A percentile compares a stretch with the other conserved stretches of the same genome.
These are phyloP conservation scores for Fragosphaeria purpurea DNA, from an alignment of 2,329 filamentous ascomycete genomes.

Conservation along the genomic window DNA sequence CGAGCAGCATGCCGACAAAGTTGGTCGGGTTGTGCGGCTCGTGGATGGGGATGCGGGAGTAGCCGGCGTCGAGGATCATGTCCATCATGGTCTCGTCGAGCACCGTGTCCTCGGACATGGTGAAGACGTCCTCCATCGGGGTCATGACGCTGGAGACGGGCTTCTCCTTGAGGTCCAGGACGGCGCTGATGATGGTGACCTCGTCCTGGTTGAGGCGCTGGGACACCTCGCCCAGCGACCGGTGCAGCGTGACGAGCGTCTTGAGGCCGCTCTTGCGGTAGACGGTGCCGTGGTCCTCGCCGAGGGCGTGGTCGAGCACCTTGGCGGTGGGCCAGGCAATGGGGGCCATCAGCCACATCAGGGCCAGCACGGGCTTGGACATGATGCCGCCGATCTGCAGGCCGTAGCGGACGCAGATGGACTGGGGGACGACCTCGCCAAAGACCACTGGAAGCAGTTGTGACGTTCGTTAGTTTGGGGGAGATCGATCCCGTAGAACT, in stretches of 20 bases:
- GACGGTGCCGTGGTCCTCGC: conserved; percentile 88
- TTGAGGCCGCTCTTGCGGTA: conserved; percentile 99
- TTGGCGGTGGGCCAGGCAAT: conserved; percentile 93
- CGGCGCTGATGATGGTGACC: conserved; percentile 96
- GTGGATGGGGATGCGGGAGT: conserved; percentile 92
- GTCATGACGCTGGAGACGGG: conserved; percentile 95
- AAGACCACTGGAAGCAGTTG: conserved; percentile 65
- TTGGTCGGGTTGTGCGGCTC: conserved; percentile 73
- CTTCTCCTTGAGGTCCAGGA: conserved; percentile 93
- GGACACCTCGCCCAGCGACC: conserved; percentile 74
- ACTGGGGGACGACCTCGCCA: conserved; percentile 92
- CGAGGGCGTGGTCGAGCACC: conserved; percentile 83
- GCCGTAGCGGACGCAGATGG: conserved; percentile 90
- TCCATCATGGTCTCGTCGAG: conserved; percentile 94
- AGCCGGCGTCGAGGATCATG: conserved; percentile 81
- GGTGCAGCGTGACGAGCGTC: conserved; percentile 89
- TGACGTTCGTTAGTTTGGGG: no score
- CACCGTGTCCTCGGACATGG: conserved; percentile 88
- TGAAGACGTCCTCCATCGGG: conserved; percentile 94
- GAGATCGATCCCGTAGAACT: no score
- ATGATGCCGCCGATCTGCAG: conserved; percentile 91
- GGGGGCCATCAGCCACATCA: conserved; percentile 90
- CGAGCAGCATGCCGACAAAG: conserved; percentile 94
- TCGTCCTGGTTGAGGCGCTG: conserved; percentile 94
- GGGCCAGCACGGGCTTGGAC: conserved; percentile 70